Evolutionary conservation across 2,329 filamentous ascomycete species (phyloP).

Genomic region (Apiospora marii): DNA sequence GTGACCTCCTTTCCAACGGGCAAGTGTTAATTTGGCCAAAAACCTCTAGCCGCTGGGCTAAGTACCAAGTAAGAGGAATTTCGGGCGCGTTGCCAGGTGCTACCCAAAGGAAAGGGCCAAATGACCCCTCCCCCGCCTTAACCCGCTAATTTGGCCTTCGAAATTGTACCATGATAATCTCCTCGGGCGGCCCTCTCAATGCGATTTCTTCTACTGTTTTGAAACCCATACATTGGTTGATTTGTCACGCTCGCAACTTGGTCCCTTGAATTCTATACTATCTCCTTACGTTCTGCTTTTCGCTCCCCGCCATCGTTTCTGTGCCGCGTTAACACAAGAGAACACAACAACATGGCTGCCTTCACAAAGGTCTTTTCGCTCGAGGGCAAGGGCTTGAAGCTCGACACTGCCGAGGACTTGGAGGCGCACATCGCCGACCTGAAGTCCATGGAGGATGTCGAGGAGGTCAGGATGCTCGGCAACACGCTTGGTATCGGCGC

Average conservation of each 20-base stretch:
- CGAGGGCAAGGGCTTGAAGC: constrained; percentile 90
- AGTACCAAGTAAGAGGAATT: background rate
- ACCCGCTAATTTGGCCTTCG: constrained; percentile 16
- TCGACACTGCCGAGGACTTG: constrained; percentile 87
- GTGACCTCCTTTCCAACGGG: background rate
- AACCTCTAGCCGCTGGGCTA: constrained; percentile 1
- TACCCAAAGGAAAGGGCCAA: background rate
- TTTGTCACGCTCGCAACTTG: background rate
- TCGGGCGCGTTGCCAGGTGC: constrained; percentile 16
- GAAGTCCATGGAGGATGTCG: constrained; percentile 74
- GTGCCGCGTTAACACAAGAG: constrained; percentile 7
- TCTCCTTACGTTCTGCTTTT: constrained; percentile 11
- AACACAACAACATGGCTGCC: constrained; percentile 59
- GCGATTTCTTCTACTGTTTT: constrained; percentile 12
- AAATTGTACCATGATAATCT: constrained; percentile 21
- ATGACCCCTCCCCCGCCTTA: constrained; percentile 18
- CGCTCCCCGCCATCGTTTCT: background rate
- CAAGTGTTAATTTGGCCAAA: background rate
- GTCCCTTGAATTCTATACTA: background rate
- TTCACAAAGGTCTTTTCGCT: constrained; percentile 81
- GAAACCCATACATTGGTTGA: constrained; percentile 9
- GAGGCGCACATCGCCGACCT: constrained; percentile 83
- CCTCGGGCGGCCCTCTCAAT: background rate
- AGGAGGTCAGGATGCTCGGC: constrained; percentile 85
- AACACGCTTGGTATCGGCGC: constrained; percentile 94